A percentile compares a stretch with the other conserved stretches of the same genome.
Conservation (phyloP, 805 yeast species). For the Yarrowia yakushimensis region DNA sequence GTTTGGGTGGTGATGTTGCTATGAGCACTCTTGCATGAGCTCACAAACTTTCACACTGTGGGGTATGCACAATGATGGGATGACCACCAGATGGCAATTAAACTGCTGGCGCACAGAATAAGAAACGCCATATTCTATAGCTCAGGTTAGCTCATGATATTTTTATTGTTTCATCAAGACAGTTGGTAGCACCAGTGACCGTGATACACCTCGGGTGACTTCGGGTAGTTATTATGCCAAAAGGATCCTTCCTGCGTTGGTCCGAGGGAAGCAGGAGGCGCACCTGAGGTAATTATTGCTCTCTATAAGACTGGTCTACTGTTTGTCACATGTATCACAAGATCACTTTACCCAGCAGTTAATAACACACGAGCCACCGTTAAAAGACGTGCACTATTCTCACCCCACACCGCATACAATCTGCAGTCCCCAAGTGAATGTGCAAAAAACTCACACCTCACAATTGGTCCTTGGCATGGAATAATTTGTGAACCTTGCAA, state of each 20-base stretch:
- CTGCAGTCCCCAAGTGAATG: conserved; percentile 14
- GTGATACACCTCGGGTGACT: not conserved
- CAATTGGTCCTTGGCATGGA: not conserved
- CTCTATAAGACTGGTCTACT: too few species aligned
- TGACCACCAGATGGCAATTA: conserved; percentile 7
- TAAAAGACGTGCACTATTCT: not conserved
- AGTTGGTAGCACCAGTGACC: not conserved
- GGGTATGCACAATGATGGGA: conserved; percentile 4
- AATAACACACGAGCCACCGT: not conserved
- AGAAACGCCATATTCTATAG: not conserved
- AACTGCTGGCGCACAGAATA: not conserved
- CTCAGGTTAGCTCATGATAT: not conserved
- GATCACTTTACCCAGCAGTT: not conserved
- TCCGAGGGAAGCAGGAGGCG: not conserved
- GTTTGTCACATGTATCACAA: not conserved
- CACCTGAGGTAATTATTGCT: too few species aligned
- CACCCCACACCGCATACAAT: conserved; percentile 22
- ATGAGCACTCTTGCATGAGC: conserved; percentile 11
- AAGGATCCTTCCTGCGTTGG: too few species aligned
- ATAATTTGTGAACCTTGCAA: not conserved
- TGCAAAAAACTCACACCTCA: not conserved
- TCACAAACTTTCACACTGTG: conserved; percentile 25
- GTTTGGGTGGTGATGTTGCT: conserved; percentile 10
- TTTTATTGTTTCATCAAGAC: not conserved
- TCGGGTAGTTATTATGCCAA: not conserved